Evolutionary conservation across 1,284 basidiomycete genomes (phyloP), one percentile per base, ranked within the genome.

Genomic region (Sporisorium graminicola): DNA sequence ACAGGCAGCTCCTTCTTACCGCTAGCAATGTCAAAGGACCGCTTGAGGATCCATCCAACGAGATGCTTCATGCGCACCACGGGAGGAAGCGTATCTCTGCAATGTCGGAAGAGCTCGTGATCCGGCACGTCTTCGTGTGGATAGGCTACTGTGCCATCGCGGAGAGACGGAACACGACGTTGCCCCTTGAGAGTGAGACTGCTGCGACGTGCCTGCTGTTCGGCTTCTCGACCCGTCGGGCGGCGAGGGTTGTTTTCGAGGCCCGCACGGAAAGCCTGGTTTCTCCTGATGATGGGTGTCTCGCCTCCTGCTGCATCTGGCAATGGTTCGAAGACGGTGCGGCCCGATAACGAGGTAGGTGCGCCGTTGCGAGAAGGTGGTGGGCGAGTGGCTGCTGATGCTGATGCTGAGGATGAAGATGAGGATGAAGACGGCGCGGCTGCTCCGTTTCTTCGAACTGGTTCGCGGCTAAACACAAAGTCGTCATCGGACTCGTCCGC

Each of bases 71-170:
- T 80, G 31, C 81, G 74, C 2, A 79, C 75, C 2, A 82, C 80
- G 13, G 80, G 80, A 2, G 80, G 78, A 3, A 77, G 60, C 50
- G 80, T 69, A 31, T 79, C 78, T 53, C 70, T 77, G 59, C 72
- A 78, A 37, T 83, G 81, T 42, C 80, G 69, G 55, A 79, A 83
- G 3, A 83, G 68, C 52, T 74, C 75, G 53, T 79, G 65, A 46
- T 83, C 81, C 8, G 81, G 81, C 6, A 83, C 79, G 47, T 78
- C 70, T 14, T 75, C 74, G 54, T 83, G 81, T 4, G 81, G 81
- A 53, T 83, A 80, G 16, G 81, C 81, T 10, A 69, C 65, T 3
- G 69, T 65, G 42, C 77, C 70, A 35, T 81, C 80, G 26, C 81
- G 78, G 26, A 83, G 58, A 5, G 73, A 74, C 12, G 80, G 81